Base-by-base conservation (phyloP, 257 asterid genomes). In the Craterostigma plantagineum region DNA sequence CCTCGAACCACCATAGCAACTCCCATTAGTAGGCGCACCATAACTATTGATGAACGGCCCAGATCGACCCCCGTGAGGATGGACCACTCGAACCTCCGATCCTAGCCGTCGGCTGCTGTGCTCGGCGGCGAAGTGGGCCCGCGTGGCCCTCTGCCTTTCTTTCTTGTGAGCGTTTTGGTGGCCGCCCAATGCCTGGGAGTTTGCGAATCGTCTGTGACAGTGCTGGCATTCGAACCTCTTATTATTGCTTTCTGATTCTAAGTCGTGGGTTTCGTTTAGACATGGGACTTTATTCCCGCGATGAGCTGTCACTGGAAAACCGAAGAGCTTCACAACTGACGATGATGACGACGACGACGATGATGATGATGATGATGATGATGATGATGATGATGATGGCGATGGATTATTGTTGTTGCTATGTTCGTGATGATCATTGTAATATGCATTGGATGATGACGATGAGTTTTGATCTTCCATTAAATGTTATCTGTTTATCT, bases 281-380 rank as follows among this genome's bases (percentile, higher is more conserved):
- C n/a, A n/a, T n/a, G n/a, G n/a, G n/a, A n/a, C n/a, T n/a, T n/a
- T n/a, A n/a, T n/a, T n/a, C n/a, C n/a, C n/a, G n/a, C n/a, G n/a
- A n/a, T n/a, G n/a, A n/a, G n/a, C n/a, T n/a, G 40, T 8, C 30
- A 23, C 30, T 23, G 2, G 30, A 8, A 36, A 36, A 12, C 40
- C 40, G 14, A 36, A 36, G 40, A 36, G 40, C 40, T 36, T 36
- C 40, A 36, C 40, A 9, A 36, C 40, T 9, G 40, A n/a, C n/a
- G n/a, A n/a, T n/a, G n/a, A n/a, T n/a, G n/a, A n/a, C n/a, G n/a
- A n/a, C n/a, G n/a, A n/a, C n/a, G n/a, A n/a, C n/a, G n/a, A n/a
- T n/a, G n/a, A n/a, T n/a, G n/a, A n/a, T n/a, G n/a, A n/a, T n/a
- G n/a, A n/a, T n/a, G n/a, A n/a, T n/a, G n/a, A n/a, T n/a, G n/a